Evolutionary conservation across 2,329 filamentous ascomycete genomes (phyloP).

Genomic region (Nemania diffusa): DNA sequence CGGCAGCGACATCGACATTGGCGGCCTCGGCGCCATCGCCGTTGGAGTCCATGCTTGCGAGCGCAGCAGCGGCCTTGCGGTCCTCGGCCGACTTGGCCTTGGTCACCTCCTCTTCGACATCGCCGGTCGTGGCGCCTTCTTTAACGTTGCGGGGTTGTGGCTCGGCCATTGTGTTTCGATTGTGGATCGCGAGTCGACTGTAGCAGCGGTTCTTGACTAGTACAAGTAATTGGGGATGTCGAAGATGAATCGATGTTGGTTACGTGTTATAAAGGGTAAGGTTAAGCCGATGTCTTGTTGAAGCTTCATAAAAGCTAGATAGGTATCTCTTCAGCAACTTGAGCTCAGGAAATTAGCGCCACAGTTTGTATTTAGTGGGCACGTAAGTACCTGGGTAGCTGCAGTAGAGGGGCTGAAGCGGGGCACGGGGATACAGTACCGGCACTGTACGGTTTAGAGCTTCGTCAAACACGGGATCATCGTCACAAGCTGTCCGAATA

Average conservation of each 20-base stretch:
- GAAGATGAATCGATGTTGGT: not conserved
- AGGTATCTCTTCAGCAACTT: no score
- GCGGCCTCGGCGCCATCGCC: conserved; percentile 58
- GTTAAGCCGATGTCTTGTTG: no score
- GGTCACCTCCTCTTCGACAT: conserved; percentile 65
- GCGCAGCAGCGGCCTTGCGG: conserved; percentile 78
- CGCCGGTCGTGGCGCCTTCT: conserved; percentile 69
- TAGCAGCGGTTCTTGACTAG: not conserved
- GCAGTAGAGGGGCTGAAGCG: not conserved
- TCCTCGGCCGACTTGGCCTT: conserved; percentile 76
- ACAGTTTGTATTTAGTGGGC: no score
- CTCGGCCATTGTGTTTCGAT: conserved; percentile 62
- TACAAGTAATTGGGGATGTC: not conserved
- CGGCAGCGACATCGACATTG: conserved; percentile 74
- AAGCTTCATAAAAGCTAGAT: no score
- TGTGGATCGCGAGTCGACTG: not conserved
- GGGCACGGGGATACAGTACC: not conserved
- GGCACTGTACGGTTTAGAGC: not conserved
- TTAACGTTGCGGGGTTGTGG: conserved; percentile 67
- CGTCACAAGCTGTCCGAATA: conserved; percentile 33
- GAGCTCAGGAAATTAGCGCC: not conserved
- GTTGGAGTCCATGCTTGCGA: conserved; percentile 70
- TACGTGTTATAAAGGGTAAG: no score
- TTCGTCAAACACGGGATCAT: conserved; percentile 3
- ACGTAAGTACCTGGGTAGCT: no score